Evolutionary conservation across 495 filamentous ascomycete species (phyloP), one percentile per base, ranked within the genome.

Genomic region (Xylaria nigripes): DNA sequence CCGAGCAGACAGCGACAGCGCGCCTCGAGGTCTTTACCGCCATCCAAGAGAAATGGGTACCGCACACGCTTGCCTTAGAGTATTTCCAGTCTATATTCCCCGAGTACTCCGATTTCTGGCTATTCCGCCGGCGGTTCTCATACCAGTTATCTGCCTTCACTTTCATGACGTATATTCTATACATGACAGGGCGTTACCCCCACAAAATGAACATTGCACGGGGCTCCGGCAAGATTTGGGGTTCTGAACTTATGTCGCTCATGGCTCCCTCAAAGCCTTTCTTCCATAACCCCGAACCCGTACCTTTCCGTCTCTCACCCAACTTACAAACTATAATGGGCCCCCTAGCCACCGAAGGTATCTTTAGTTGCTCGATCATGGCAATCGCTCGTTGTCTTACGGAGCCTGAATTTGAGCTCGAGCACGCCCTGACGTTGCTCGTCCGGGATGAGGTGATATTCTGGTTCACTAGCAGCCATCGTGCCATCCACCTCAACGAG

Each of bases 81-180:
- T 94, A 95, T 72, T 97, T 96, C 82, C 83, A 90, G 65, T 76
- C 81, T 54, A 88, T 82, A 8, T 96, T 92, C 70, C 88, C 93
- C 50, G 87, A 87, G 42, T 97, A 86, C 65, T 78, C 87, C 22
- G 91, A 95, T 62, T 96, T 97, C 78, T 97, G 91, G 87, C 82
- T 97, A 36, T 99, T 99, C 86, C 84, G 92, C 41, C 83, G 90
- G 45, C 90, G 95, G 52, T 96, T 97, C 69, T 85, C 88, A 25
- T 96, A 96, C 72, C 93, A 97, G 70, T 84, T 95, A 45, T 90
- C 93, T n/a, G 85, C 90, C 2, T 79, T 96, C 51, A 95, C 91
- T 12, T 99, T 97, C 75, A 95, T 99, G 87, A 99, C 94, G 32
- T 97, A 96, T 66, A 85, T 94, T 55, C 87, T 99, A 73, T 89